These are phyloP conservation scores for Kluyveromyces siamensis DNA, from an alignment of 805 yeast genomes.

Conservation along the genomic window DNA sequence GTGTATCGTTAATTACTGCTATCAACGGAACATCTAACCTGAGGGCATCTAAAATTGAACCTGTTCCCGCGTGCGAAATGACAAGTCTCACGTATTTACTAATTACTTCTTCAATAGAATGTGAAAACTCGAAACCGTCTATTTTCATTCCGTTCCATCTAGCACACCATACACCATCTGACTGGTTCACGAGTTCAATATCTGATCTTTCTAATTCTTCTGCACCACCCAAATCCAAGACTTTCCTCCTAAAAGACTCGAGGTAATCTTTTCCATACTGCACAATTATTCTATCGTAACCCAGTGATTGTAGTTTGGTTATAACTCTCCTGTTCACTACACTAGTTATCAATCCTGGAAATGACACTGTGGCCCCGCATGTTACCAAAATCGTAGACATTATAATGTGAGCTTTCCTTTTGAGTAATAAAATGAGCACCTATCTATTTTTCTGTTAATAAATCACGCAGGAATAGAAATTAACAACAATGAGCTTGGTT, in stretches of 20 bases:
- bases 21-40: slow-evolving; percentile 48
- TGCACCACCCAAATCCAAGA: neutral
- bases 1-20: slow-evolving; percentile 56
- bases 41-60: slow-evolving; percentile 76
- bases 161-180: neutral
- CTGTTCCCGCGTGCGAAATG: slow-evolving; percentile 87
- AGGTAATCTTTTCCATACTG: slow-evolving; percentile 49
- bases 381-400: slow-evolving; percentile 42
- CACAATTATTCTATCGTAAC: slow-evolving; percentile 36
- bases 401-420: neutral
- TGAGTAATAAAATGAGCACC: neutral
- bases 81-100: slow-evolving; percentile 42
- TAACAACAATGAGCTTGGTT: too few species aligned
- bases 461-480: too few species aligned
- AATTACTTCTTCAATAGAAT: slow-evolving; percentile 36
- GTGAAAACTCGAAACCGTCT: slow-evolving; percentile 40
- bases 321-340: slow-evolving; percentile 32
- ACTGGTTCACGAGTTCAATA: neutral
- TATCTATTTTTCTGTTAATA: too few species aligned
- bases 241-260: slow-evolving; percentile 11
- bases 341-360: slow-evolving; percentile 45
- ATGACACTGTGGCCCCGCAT: slow-evolving; percentile 89
- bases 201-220: neutral
- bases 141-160: slow-evolving; percentile 20
- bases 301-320: slow-evolving; percentile 24